Evolutionary conservation across 2,329 filamentous ascomycete species (phyloP), one percentile per base, ranked within the genome.

Genomic region (Furcasterigmium furcatum): DNA sequence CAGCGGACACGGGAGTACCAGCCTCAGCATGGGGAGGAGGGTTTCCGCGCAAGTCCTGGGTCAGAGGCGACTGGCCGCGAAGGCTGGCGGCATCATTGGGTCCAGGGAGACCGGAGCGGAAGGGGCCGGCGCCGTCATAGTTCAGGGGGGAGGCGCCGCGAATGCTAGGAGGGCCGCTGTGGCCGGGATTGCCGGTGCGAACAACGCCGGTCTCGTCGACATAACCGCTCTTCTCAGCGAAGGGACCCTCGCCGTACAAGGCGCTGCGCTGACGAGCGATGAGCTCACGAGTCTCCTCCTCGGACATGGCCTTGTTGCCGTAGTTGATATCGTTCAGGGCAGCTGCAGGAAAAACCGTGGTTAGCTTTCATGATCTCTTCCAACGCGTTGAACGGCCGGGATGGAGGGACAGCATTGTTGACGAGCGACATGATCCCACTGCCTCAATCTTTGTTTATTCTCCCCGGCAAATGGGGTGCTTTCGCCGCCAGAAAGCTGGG

Each of bases 241-340:
- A 86, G 43, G 79, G 65, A 10, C 76, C 76, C 62, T 88, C 89
- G 63, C 91, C 90, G 68, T 97, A 99, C 55, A 99, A 73, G 54
- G 92, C 91, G 68, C 87, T 91, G 69, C 95, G 91, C 72, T 97
- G 94, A 62, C 92, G 91, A 57, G 91, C 88, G 68, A 97, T 95
- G 66, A 97, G 79, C 59, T 97, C 92, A 58, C 92, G 90, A 59
- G 92, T 92, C 62, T 96, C 91, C 59, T 96, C 91, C 73, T 97
- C 94, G 64, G 87, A 95, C 87, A 96, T 88, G 62, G 75, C 85
- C 76, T 96, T 96, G 76, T 76, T 79, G 59, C 57, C 64, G 54
- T 63, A 63, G 46, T 58, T 49, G 21, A 52, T 49, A 38, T 52
- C 50, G 47, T 49, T 43, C 27, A 52, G 46, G 39, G 48, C 35